A percentile compares a stretch with the other conserved stretches of the same genome.
phyloP scores from a whole-genome alignment of 2,329 filamentous ascomycete genomes.

The Chalaropsis ovoidea region DNA sequence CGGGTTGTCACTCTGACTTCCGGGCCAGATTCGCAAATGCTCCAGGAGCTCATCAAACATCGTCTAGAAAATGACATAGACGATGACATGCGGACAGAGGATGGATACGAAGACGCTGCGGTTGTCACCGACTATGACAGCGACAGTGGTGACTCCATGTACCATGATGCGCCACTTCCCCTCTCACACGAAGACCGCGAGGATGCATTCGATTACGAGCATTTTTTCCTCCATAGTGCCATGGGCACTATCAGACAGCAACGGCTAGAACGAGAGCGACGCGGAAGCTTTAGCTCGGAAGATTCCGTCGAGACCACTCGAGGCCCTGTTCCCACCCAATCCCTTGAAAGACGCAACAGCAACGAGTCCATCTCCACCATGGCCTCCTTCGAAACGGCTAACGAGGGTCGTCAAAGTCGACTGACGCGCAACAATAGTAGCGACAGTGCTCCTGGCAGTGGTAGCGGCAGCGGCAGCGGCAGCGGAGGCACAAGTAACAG shows the following conservation, averaged over 20 bases:
- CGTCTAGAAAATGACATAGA: constrained; percentile 31
- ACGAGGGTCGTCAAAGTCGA: constrained; percentile 41
- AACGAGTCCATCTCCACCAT: constrained; percentile 42
- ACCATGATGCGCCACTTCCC: constrained; percentile 52
- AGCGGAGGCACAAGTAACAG: neutral
- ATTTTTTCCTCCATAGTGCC: constrained; percentile 89
- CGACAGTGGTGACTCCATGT: constrained; percentile 54
- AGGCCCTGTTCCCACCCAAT: constrained; percentile 35
- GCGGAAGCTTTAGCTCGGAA: constrained; percentile 48
- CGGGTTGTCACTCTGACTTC: constrained; percentile 11
- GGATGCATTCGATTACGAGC: constrained; percentile 92
- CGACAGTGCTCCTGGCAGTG: constrained; percentile 14
- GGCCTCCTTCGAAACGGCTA: constrained; percentile 49
- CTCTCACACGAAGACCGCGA: constrained; percentile 83
- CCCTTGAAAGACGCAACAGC: constrained; percentile 37
- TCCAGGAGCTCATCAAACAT: constrained; percentile 20
- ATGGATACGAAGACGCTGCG: constrained; percentile 33
- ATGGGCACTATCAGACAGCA: constrained; percentile 63
- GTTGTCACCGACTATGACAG: constrained; percentile 40
- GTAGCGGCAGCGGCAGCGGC: constrained; percentile 23
- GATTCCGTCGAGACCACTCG: constrained; percentile 53
- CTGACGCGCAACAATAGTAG: constrained; percentile 30
- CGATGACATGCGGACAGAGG: constrained; percentile 36
- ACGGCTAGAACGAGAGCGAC: constrained; percentile 36
- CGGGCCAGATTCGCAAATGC: constrained; percentile 6